phyloP scores from a whole-genome alignment of 2,329 filamentous ascomycete genomes.

The Sphaerulina populicola region DNA sequence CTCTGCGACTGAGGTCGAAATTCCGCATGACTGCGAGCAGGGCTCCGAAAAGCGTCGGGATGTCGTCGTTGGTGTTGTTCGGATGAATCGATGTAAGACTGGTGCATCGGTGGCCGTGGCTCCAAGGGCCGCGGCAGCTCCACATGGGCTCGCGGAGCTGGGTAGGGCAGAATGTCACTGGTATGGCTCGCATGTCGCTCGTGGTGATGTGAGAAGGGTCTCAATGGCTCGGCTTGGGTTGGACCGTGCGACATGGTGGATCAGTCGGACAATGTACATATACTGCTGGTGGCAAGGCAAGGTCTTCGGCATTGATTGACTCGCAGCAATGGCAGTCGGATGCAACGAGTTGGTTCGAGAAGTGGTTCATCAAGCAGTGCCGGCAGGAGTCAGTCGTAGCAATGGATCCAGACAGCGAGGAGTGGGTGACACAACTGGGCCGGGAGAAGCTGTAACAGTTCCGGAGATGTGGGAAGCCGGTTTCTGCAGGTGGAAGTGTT shows the following conservation, averaged over 20 bases:
- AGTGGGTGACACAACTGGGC: slow-evolving; percentile 4
- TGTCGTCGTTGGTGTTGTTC: slow-evolving; percentile 10
- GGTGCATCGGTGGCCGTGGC: slow-evolving; percentile 21
- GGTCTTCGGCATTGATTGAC: slow-evolving; percentile 7
- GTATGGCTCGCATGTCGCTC: slow-evolving; percentile 16
- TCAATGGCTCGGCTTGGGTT: slow-evolving; percentile 11
- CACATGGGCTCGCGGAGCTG: slow-evolving; percentile 11
- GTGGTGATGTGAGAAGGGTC: slow-evolving; percentile 13
- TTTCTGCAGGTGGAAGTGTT: background rate
- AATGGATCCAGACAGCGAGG: background rate
- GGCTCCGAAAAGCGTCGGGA: slow-evolving; percentile 18
- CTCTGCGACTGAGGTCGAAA: slow-evolving; percentile 22
- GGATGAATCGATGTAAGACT: slow-evolving; percentile 16
- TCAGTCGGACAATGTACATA: background rate
- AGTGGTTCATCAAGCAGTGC: slow-evolving; percentile 8
- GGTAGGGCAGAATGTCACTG: slow-evolving; percentile 16
- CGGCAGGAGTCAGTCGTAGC: slow-evolving; percentile 4
- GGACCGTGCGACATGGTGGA: slow-evolving; percentile 11
- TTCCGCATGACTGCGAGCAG: slow-evolving; percentile 13
- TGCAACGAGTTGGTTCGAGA: background rate
- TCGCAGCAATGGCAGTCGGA: background rate
- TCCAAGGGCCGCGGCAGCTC: slow-evolving; percentile 26
- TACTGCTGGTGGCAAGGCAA: background rate
- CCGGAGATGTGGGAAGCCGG: slow-evolving; percentile 3
- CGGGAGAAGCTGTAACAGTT: slow-evolving; percentile 1